A percentile compares a stretch with the other conserved stretches of the same genome.
These are phyloP conservation scores for Bryoglossum gracile DNA, from an alignment of 495 filamentous ascomycete genomes.

Conservation along the genomic window DNA sequence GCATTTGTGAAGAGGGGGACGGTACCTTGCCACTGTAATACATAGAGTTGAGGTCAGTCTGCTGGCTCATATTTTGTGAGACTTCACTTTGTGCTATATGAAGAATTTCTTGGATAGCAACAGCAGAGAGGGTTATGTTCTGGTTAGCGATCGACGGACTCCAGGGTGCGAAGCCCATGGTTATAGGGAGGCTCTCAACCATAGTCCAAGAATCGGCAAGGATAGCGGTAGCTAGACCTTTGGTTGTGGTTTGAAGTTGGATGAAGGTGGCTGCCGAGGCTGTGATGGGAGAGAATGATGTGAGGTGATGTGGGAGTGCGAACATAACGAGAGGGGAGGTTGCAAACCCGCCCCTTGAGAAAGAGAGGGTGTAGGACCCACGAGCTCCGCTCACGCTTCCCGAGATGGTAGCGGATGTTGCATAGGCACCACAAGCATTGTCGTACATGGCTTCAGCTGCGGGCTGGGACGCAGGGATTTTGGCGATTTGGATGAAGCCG, in stretches of 20 bases:
- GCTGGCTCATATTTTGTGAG: constrained; percentile 57
- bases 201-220: constrained; percentile 73
- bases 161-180: constrained; percentile 75
- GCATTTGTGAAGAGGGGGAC: background rate
- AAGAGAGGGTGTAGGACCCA: constrained; percentile 68
- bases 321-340: constrained; percentile 67
- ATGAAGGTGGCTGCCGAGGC: constrained; percentile 46
- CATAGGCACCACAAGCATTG: constrained; percentile 65
- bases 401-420: constrained; percentile 51
- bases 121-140: constrained; percentile 40
- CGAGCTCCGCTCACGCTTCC: constrained; percentile 50
- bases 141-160: constrained; percentile 43
- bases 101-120: constrained; percentile 47
- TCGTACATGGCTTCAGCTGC: constrained; percentile 70
- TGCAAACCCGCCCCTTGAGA: constrained; percentile 56
- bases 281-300: constrained; percentile 61
- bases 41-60: constrained; percentile 80
- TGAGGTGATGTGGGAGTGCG: constrained; percentile 78
- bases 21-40: constrained; percentile 85
- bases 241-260: constrained; percentile 74
- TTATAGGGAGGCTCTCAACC: constrained; percentile 66
- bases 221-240: constrained; percentile 70
- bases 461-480: constrained; percentile 54
- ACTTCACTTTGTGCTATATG: constrained; percentile 58
- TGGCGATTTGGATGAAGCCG: constrained; percentile 76